A percentile compares a stretch with the other conserved stretches of the same genome.
Evolutionary conservation across 345 rosid species (phyloP).

Genomic region (Rhodamnia argentea): DNA sequence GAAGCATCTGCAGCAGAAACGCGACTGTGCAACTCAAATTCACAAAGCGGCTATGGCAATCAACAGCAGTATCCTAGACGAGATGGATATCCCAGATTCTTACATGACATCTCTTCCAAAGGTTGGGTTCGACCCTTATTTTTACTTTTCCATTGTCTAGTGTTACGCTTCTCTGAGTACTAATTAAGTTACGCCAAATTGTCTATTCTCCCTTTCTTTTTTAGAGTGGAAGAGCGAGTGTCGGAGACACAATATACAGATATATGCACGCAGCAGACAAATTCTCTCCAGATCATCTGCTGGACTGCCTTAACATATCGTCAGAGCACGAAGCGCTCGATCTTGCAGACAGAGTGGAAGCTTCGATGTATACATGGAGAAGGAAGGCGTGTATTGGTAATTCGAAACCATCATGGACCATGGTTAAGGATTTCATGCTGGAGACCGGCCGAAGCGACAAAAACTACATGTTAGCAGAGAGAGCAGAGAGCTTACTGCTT

Average conservation of each 20-base stretch:
- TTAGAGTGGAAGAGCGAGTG: conserved; percentile 6
- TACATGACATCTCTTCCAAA: conserved; percentile 46
- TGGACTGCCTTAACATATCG: neutral
- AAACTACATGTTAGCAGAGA: conserved; percentile 8
- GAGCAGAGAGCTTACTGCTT: conserved; percentile 8
- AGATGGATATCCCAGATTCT: conserved; percentile 48
- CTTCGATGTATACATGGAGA: conserved; percentile 12
- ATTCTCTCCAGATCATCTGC: conserved; percentile 5
- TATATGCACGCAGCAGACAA: neutral
- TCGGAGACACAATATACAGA: conserved; percentile 4
- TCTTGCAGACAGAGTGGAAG: conserved; percentile 10
- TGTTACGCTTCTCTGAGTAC: neutral
- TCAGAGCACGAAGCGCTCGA: conserved; percentile 10
- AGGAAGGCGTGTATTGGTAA: conserved; percentile 4
- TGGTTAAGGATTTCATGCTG: conserved; percentile 4
- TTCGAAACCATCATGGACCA: conserved; percentile 13
- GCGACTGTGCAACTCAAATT: conserved; percentile 42
- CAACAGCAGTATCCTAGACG: conserved; percentile 37
- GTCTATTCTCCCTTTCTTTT: neutral
- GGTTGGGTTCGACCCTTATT: conserved; percentile 10
- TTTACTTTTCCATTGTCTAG: neutral
- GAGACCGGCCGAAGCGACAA: conserved; percentile 2
- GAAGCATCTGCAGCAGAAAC: conserved; percentile 36
- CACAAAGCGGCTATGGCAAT: conserved; percentile 56
- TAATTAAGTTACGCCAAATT: neutral